Conservation (phyloP, 2,329 filamentous ascomycete species). For the Neofusicoccum sp. region DNA sequence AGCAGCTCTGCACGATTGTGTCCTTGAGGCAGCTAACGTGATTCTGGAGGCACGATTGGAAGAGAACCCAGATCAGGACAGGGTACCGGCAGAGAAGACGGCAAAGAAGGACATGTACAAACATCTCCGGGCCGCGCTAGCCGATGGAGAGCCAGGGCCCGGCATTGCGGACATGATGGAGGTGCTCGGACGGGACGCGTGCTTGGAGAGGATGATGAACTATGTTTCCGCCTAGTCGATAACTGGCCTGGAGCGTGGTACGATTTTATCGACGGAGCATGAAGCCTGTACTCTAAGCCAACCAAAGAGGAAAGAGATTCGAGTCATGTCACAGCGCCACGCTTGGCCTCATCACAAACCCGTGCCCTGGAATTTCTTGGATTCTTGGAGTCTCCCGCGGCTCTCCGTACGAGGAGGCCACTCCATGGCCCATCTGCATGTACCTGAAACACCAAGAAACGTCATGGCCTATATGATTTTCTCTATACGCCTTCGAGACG, state of each 20-base stretch:
- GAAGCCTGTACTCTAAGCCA: not conserved
- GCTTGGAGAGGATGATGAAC: not conserved
- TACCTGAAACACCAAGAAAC: not conserved
- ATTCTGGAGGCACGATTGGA: not conserved
- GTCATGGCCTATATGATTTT: not conserved
- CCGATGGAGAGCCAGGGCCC: conserved; percentile 33
- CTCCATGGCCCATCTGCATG: not conserved
- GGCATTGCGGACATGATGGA: conserved; percentile 36
- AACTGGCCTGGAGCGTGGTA: not conserved
- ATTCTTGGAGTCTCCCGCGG: not conserved
- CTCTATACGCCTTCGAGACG: not conserved
- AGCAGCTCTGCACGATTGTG: not conserved
- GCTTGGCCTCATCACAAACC: not conserved
- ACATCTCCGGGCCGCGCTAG: conserved; percentile 32
- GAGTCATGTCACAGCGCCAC: not conserved
- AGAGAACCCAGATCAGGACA: not conserved
- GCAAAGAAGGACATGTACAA: conserved; percentile 34
- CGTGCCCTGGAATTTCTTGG: not conserved
- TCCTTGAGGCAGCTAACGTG: not conserved
- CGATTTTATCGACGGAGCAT: not conserved
- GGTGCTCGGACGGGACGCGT: conserved; percentile 30
- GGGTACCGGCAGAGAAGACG: not conserved
- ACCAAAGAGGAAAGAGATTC: not conserved
- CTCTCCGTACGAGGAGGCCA: not conserved
- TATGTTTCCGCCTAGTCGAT: not conserved